Conservation (phyloP, 345 rosid species). For the Aquilaria malaccensis region DNA sequence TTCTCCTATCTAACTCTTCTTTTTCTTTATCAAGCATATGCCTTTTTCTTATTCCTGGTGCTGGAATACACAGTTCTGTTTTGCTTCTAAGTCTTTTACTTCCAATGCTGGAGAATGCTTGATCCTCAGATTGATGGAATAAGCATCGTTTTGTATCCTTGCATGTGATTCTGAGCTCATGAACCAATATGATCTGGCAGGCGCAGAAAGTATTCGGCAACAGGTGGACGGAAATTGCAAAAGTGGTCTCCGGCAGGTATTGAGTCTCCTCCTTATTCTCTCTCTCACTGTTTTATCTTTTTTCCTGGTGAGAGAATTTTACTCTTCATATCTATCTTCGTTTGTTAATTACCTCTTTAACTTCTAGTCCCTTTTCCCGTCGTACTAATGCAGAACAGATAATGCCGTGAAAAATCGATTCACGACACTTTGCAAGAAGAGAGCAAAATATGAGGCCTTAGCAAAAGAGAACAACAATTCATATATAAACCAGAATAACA, state of each 20-base stretch:
- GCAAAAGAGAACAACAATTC: conserved; percentile 62
- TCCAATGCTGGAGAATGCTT: too few relatives aligned
- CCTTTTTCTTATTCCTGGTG: not conserved
- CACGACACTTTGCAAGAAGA: conserved; percentile 95
- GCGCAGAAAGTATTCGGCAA: conserved; percentile 93
- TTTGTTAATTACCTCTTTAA: too few relatives aligned
- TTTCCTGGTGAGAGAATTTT: not conserved
- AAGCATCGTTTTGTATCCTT: conserved; percentile 6
- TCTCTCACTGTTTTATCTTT: conserved; percentile 2
- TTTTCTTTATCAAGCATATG: not conserved
- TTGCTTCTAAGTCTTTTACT: not conserved
- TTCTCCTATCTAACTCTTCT: not conserved
- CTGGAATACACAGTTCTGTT: too few relatives aligned
- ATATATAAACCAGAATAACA: conserved; percentile 54
- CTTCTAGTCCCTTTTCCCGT: not conserved
- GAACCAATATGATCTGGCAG: conserved; percentile 33
- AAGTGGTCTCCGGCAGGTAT: conserved; percentile 99
- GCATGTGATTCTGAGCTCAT: conserved; percentile 16
- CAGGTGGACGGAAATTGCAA: conserved; percentile 99
- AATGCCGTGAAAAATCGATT: conserved; percentile 97
- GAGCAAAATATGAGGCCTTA: conserved; percentile 89
- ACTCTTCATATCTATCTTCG: too few relatives aligned
- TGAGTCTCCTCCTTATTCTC: not conserved
- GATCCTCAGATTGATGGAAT: not conserved
- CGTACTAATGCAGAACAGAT: conserved; percentile 65